These are phyloP conservation scores for Phytopythium boreale DNA, from an alignment of 352 stramenopile genomes.

Conservation along the genomic window DNA sequence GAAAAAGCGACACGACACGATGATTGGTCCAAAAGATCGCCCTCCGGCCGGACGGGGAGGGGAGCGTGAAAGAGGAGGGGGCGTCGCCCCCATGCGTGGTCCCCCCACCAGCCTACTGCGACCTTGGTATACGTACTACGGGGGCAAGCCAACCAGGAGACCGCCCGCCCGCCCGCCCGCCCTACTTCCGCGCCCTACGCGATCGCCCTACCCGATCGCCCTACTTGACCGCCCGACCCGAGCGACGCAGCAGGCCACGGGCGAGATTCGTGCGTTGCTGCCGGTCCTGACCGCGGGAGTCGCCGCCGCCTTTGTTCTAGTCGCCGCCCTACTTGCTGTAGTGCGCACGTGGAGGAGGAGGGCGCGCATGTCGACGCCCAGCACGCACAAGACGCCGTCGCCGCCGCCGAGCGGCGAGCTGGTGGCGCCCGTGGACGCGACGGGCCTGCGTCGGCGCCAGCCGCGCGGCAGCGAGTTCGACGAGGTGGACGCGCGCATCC, in stretches of 20 bases:
- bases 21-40: background rate
- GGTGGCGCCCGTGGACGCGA: slow-evolving; percentile 23
- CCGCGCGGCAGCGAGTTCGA: slow-evolving; percentile 20
- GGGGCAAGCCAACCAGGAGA: background rate
- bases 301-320: background rate
- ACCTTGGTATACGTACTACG: background rate
- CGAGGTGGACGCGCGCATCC: slow-evolving; percentile 71
- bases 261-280: background rate
- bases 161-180: background rate
- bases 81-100: slow-evolving; percentile 4
- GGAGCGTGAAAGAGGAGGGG: background rate
- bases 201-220: background rate
- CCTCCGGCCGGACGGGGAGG: background rate
- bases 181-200: background rate
- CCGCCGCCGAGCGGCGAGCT: slow-evolving; percentile 1
- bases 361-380: background rate
- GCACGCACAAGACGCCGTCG: background rate
- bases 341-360: background rate
- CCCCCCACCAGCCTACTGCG: background rate
- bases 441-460: slow-evolving; percentile 5
- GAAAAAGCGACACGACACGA: background rate
- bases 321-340: background rate
- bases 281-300: background rate
- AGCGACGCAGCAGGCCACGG: background rate
- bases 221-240: background rate